Percentiles rank a stretch among this genome's conserved stretches.
Conservation (phyloP, 2,329 filamentous ascomycete species). For the Stenocarpella maydis region DNA sequence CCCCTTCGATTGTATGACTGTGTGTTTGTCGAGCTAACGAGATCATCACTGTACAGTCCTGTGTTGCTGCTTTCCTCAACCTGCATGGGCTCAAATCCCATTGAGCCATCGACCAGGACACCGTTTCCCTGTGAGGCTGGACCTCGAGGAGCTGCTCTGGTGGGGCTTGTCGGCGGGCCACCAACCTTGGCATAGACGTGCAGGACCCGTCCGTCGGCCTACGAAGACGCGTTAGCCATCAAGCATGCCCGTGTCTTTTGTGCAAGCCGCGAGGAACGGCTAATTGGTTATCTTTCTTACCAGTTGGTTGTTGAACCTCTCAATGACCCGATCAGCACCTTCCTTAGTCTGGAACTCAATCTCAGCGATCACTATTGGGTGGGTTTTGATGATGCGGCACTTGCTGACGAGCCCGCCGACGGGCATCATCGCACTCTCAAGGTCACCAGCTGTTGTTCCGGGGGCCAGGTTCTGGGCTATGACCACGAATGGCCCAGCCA, state of each 20-base stretch:
- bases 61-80: slow-evolving; percentile 44
- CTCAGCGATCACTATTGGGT: slow-evolving; percentile 79
- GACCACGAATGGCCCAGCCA: slow-evolving; percentile 75
- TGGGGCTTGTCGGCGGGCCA: slow-evolving; percentile 42
- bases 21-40: slow-evolving; percentile 42
- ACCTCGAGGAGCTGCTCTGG: slow-evolving; percentile 45
- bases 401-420: slow-evolving; percentile 73
- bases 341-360: slow-evolving; percentile 77
- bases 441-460: slow-evolving; percentile 82
- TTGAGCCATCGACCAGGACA: slow-evolving; percentile 60
- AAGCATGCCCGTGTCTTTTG: not conserved
- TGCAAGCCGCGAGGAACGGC: not conserved
- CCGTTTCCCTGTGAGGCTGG: slow-evolving; percentile 43
- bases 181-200: slow-evolving; percentile 75
- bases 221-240: not conserved
- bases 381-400: slow-evolving; percentile 72
- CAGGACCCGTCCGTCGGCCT: slow-evolving; percentile 77
- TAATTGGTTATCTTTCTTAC: slow-evolving; percentile 55
- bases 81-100: slow-evolving; percentile 60
- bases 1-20: slow-evolving; percentile 28
- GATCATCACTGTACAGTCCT: slow-evolving; percentile 62
- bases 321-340: slow-evolving; percentile 77
- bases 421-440: slow-evolving; percentile 81
- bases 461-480: slow-evolving; percentile 84
- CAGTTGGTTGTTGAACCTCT: slow-evolving; percentile 80